These are phyloP conservation scores for Microcos paniculata DNA, from an alignment of 345 rosid species.

Conservation along the genomic window DNA sequence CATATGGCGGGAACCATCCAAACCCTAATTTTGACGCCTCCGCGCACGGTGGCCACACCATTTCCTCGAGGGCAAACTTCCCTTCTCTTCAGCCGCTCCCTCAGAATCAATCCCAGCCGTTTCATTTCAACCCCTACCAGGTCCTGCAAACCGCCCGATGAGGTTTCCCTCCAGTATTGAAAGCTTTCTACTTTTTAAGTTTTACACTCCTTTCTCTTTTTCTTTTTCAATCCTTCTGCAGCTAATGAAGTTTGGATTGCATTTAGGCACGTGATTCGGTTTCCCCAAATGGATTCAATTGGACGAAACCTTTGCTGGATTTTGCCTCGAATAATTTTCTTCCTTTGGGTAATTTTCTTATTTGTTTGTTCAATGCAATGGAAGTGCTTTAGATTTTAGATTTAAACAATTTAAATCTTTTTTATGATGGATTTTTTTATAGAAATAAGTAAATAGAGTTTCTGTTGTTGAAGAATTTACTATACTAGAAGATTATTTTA, in stretches of 20 bases:
- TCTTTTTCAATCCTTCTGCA: neutral
- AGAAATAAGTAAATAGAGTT: neutral
- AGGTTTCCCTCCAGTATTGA: constrained; percentile 28
- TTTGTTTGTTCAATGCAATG: neutral
- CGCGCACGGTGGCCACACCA: neutral
- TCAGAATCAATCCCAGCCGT: constrained; percentile 20
- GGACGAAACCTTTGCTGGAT: constrained; percentile 46
- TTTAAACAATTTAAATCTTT: neutral
- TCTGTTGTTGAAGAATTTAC: neutral
- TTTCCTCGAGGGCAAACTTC: constrained; percentile 14
- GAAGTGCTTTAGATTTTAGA: neutral
- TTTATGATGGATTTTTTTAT: neutral
- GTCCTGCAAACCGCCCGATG: constrained; percentile 43
- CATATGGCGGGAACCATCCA: constrained; percentile 20
- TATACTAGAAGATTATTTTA: neutral
- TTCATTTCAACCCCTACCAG: constrained; percentile 33
- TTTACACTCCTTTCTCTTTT: neutral
- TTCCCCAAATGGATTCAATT: constrained; percentile 26
- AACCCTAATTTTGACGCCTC: constrained; percentile 1
- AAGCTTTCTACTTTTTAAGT: neutral
- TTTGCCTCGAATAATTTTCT: constrained; percentile 68
- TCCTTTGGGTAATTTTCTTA: constrained; percentile 56
- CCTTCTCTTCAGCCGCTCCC: constrained; percentile 21
- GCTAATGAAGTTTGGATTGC: constrained; percentile 4
- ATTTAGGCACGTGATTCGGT: constrained; percentile 38